A percentile compares a stretch with the other conserved stretches of the same genome.
Conservation (phyloP, 148 eudicot species). For the Euryodendron excelsum region DNA sequence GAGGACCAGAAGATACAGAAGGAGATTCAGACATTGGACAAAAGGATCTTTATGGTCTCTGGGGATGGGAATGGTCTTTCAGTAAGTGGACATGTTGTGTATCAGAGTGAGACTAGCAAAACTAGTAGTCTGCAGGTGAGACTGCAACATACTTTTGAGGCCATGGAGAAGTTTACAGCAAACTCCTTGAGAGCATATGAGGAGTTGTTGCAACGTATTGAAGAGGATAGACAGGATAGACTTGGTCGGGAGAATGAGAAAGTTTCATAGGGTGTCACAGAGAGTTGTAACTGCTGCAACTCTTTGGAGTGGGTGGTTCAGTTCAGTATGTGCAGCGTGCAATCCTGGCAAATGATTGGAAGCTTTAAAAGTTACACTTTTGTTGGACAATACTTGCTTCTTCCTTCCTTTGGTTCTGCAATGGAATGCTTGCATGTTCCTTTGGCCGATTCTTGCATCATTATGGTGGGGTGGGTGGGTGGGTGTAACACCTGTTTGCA, state of each 20-base stretch:
- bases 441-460: background rate
- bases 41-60: slow-evolving; percentile 51
- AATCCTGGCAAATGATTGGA: background rate
- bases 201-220: slow-evolving; percentile 70
- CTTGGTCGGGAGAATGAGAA: slow-evolving; percentile 35
- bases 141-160: slow-evolving; percentile 68
- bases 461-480: background rate
- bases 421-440: slow-evolving; percentile 8
- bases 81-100: slow-evolving; percentile 56
- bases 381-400: background rate
- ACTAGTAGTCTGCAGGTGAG: slow-evolving; percentile 59
- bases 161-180: slow-evolving; percentile 72
- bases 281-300: slow-evolving; percentile 9
- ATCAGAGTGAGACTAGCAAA: slow-evolving; percentile 83
- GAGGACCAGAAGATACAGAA: slow-evolving; percentile 78
- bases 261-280: slow-evolving; percentile 33
- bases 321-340: background rate
- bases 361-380: background rate
- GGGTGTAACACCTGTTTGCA: background rate
- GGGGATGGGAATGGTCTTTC: slow-evolving; percentile 45
- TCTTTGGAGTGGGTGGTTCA: background rate
- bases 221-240: slow-evolving; percentile 55
- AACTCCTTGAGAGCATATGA: slow-evolving; percentile 70
- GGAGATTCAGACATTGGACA: slow-evolving; percentile 75
- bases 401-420: background rate